Evolutionary conservation across 768 basidiomycete species (phyloP).

Genomic region (Boletales sp.): DNA sequence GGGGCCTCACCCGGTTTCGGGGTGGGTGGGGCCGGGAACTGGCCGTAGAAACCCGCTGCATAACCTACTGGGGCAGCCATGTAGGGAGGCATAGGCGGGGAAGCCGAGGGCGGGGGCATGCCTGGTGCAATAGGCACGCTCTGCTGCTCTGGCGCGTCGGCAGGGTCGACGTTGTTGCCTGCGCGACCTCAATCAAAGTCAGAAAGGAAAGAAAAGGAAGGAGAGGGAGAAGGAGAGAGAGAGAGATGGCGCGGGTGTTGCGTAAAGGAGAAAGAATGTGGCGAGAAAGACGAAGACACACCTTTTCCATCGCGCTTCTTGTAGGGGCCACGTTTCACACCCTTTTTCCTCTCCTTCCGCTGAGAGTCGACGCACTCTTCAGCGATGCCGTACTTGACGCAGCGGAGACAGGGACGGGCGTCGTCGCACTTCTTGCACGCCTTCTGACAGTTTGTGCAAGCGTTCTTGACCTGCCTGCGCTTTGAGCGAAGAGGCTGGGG

Average conservation of each 20-base stretch:
- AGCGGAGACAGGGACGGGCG: conserved; percentile 88
- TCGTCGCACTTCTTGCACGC: conserved; percentile 93
- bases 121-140: conserved; percentile 41
- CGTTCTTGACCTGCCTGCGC: conserved; percentile 87
- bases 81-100: conserved; percentile 49
- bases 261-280: conserved; percentile 16
- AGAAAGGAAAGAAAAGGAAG: conserved; percentile 29
- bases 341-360: conserved; percentile 89
- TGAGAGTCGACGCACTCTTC: conserved; percentile 89
- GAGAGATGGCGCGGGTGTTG: conserved; percentile 6
- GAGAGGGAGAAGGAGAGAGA: neutral
- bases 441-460: conserved; percentile 88
- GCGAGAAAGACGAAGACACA: conserved; percentile 41
- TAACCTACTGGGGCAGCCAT: conserved; percentile 49
- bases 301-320: conserved; percentile 94
- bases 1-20: conserved; percentile 51
- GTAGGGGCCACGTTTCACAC: conserved; percentile 85
- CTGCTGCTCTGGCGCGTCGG: conserved; percentile 42
- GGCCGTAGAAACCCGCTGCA: conserved; percentile 52
- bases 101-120: conserved; percentile 39
- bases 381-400: conserved; percentile 84
- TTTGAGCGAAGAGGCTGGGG: conserved; percentile 61
- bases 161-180: conserved; percentile 49
- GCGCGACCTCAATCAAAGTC: conserved; percentile 54
- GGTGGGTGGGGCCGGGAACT: conserved; percentile 47